Evolutionary conservation across 257 asterid species (phyloP), one percentile per base, ranked within the genome.

Genomic region (Nicotiana noctiflora): DNA sequence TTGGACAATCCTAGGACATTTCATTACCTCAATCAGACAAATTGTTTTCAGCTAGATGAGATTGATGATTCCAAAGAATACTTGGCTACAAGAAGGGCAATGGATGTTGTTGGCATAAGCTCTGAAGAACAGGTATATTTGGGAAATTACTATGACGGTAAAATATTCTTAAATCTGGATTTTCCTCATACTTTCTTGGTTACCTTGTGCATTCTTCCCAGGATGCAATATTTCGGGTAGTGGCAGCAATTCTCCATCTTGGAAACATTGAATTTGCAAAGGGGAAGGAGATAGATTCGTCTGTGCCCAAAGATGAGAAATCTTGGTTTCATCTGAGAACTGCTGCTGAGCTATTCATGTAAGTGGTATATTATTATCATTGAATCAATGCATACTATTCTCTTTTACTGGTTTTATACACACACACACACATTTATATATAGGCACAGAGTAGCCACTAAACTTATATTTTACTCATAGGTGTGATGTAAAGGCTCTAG

Each of bases 61-160:
- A 52, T 94, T 80, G 94, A 96, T 87, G 99, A 96, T 44, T 82
- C 89, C 76, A 92, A 92, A 89, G 99, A 96, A 83, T 96, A 96
- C 87, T 37, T 82, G 53, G 97, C 86, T 7, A 96, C 98, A 74
- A 94, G 98, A 88, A 91, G 86, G 86, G 99, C 99, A 46, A 96
- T 96, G 99, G 99, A 96, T 80, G 86, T 97, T 65, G 99, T 96
- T 82, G 99, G 99, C 89, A 96, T 96, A 78, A 91, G 90, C 86
- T 80, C 86, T 61, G 92, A 89, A 82, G 99, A 96, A 80, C 99
- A 96, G 98, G 99, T 96, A 90, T 49, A 27, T 59, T 21, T 40
- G 52, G 53, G 49, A 40, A 19, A 19, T 61, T 34, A 23, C 6
- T 23, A 13, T 51, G 37, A 21, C 51, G 32, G 44, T 64, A 29